Conservation (phyloP, 129 eudicot species). For the Saussurea involucrata region DNA sequence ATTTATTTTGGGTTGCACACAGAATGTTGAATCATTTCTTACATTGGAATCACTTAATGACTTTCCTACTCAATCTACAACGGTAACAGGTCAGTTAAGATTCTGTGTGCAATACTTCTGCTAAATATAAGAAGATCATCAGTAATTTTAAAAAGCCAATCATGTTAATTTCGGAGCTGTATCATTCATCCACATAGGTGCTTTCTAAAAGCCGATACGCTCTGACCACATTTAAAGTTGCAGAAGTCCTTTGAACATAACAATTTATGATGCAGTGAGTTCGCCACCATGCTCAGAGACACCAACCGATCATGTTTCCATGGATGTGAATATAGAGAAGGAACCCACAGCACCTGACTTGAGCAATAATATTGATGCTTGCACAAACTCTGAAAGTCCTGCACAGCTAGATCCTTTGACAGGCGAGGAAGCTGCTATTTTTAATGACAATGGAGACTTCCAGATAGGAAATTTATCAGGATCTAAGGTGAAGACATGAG, state of each 20-base stretch:
- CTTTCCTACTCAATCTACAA: constrained; percentile 33
- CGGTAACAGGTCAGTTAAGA: constrained; percentile 32
- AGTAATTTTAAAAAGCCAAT: neutral
- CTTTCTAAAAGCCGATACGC: neutral
- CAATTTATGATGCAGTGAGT: constrained; percentile 20
- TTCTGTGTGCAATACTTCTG: neutral
- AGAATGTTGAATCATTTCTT: constrained; percentile 39
- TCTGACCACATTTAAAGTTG: neutral
- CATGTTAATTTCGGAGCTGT: neutral
- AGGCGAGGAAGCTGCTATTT: constrained; percentile 39
- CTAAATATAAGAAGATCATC: neutral
- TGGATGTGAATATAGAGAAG: constrained; percentile 15
- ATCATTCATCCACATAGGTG: neutral
- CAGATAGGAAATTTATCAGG: constrained; percentile 29
- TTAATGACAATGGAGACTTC: constrained; percentile 29
- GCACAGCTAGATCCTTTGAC: constrained; percentile 34
- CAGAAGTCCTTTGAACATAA: neutral
- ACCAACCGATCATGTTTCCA: constrained; percentile 21
- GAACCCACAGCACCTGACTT: constrained; percentile 14
- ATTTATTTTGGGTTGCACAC: constrained; percentile 13
- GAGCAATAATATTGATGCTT: constrained; percentile 17
- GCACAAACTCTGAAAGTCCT: constrained; percentile 19
- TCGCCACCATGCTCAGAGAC: constrained; percentile 33
- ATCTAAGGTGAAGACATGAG: constrained; percentile 33
- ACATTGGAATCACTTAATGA: constrained; percentile 39